phyloP scores from a whole-genome alignment of 352 stramenopile species.

The Pythium pyrilobum region DNA sequence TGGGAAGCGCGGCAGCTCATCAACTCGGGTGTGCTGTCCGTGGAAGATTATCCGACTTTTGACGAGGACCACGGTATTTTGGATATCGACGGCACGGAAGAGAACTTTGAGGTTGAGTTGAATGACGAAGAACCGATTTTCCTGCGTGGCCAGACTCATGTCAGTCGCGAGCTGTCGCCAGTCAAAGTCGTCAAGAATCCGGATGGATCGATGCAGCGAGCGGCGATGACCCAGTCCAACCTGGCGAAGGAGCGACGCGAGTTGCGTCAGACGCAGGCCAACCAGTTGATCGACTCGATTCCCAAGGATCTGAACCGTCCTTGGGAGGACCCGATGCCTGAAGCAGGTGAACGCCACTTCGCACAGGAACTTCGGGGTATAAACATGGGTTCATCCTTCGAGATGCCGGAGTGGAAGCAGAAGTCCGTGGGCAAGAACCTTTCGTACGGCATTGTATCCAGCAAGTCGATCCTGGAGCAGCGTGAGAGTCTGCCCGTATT shows the following conservation, averaged over 20 bases:
- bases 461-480: conserved; percentile 95
- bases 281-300: conserved; percentile 95
- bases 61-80: conserved; percentile 92
- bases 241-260: conserved; percentile 97
- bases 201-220: conserved; percentile 96
- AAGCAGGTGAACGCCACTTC: conserved; percentile 97
- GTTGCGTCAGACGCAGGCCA: conserved; percentile 95
- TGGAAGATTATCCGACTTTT: conserved; percentile 98
- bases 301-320: conserved; percentile 98
- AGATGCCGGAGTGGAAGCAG: conserved; percentile 97
- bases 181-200: conserved; percentile 99
- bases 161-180: conserved; percentile 89
- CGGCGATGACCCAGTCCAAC: conserved; percentile 95
- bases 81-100: conserved; percentile 75
- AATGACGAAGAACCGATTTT: conserved; percentile 98
- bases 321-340: conserved; percentile 98
- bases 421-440: conserved; percentile 96
- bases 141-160: conserved; percentile 92
- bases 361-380: conserved; percentile 93
- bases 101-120: conserved; percentile 93
- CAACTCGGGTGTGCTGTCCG: conserved; percentile 95
- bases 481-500: conserved; percentile 96
- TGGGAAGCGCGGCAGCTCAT: conserved; percentile 98
- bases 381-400: conserved; percentile 87
- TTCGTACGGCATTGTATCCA: conserved; percentile 95